Conservation (phyloP, 2,329 filamentous ascomycete species). For the Cordyceps tenuipes region DNA sequence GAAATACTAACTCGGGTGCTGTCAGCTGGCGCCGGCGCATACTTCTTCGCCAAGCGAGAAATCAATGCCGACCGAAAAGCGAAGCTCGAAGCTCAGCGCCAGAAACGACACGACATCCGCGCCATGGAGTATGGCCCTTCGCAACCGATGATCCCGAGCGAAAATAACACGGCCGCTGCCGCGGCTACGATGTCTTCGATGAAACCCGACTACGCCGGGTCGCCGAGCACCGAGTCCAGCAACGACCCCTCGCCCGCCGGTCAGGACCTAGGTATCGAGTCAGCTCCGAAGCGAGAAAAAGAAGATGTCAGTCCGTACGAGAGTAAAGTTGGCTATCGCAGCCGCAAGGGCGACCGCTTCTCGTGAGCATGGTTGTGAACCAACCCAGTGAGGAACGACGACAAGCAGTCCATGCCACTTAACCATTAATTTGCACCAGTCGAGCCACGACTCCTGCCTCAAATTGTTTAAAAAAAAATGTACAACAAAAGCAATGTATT, state of each 20-base stretch:
- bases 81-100: slow-evolving; percentile 57
- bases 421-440: background rate
- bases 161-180: slow-evolving; percentile 14
- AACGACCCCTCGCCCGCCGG: slow-evolving; percentile 77
- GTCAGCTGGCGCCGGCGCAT: slow-evolving; percentile 78
- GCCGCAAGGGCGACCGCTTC: slow-evolving; percentile 81
- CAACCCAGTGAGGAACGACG: background rate
- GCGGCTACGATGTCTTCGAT: too few relatives aligned
- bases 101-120: slow-evolving; percentile 52
- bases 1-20: slow-evolving; percentile 12
- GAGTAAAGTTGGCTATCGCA: slow-evolving; percentile 63
- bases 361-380: slow-evolving; percentile 31
- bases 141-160: slow-evolving; percentile 26
- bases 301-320: slow-evolving; percentile 67
- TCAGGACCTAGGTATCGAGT: slow-evolving; percentile 67
- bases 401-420: background rate
- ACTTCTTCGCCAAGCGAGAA: slow-evolving; percentile 89
- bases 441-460: background rate
- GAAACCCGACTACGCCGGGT: slow-evolving; percentile 38
- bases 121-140: slow-evolving; percentile 42
- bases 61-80: slow-evolving; percentile 84
- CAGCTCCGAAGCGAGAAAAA: slow-evolving; percentile 61
- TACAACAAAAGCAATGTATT: background rate
- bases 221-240: slow-evolving; percentile 64
- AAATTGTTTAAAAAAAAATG: background rate